Base-by-base conservation (phyloP, 495 filamentous ascomycete genomes). In the Talaromyces ruber region DNA sequence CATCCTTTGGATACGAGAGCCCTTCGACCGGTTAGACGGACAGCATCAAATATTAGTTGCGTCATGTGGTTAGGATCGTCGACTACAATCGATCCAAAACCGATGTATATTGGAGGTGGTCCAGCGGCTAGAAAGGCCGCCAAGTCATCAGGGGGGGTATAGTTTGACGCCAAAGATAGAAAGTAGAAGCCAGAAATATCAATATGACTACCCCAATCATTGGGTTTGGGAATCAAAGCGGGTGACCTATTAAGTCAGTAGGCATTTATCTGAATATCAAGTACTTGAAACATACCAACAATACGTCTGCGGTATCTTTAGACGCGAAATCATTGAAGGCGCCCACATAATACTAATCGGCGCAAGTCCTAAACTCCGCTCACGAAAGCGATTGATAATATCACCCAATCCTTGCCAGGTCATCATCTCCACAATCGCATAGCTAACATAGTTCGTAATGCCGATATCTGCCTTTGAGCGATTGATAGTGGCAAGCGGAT, bases 71-170 rank as follows among this genome's bases (percentile, higher is more conserved):
- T 76, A 0, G 87, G 88, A 62, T 93, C 83, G 60, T 91, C 87
- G 0, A 92, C 86, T 0, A 92, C 89, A 52, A 93, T 93, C 7
- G 86, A 90, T 0, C 90, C 90, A 65, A 93, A 92, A 0, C 90
- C 90, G 62, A 92, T 89, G 63, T 93, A 93, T 0, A 92, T 81
- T 0, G 91, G 90, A 4, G 86, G 82, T 12, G 88, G 83, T 0
- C 88, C 88, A 3, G 78, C 76, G 3, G 79, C 78, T 1, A 95
- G 80, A 63, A 92, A 95, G 3, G 71, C 75, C 0, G 72, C 74
- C 14, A 95, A 77, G 11, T 85, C 84, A 9, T 79, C 75, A 1
- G 82, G 79, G 0, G 90, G 90, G 0, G 75, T 81, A 64, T 85
- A 93, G n/a, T 79, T 74, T 9, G 82, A 81, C 6, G 86, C 84